Percentiles rank a stretch among this genome's conserved stretches.
phyloP scores from a whole-genome alignment of 2,329 filamentous ascomycete genomes.

The Coniella vitis region DNA sequence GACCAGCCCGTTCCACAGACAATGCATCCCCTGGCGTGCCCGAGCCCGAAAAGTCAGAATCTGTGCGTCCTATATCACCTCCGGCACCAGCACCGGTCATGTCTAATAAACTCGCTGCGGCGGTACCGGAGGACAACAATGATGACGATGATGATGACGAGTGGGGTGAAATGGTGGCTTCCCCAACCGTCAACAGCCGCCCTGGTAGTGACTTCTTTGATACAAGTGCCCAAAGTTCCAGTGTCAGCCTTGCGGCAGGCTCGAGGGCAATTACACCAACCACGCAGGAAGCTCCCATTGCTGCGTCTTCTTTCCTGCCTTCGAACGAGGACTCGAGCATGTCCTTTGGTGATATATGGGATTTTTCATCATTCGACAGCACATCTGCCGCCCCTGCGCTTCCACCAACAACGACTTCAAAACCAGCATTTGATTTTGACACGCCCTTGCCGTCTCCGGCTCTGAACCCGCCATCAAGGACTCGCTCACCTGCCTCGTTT shows the following conservation, averaged over 20 bases:
- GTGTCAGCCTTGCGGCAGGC: background rate
- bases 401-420: slow-evolving; percentile 13
- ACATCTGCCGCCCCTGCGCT: slow-evolving; percentile 2
- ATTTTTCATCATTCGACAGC: slow-evolving; percentile 15
- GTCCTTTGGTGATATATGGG: slow-evolving; percentile 5
- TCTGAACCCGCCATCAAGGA: slow-evolving; percentile 6
- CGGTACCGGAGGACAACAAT: slow-evolving; percentile 9
- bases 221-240: background rate
- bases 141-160: slow-evolving; percentile 45
- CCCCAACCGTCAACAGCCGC: slow-evolving; percentile 22
- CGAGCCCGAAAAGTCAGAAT: slow-evolving; percentile 6
- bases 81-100: background rate
- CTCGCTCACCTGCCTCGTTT: background rate
- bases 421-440: slow-evolving; percentile 14
- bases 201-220: slow-evolving; percentile 8
- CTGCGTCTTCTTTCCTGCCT: background rate
- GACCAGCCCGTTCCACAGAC: background rate
- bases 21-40: background rate
- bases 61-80: slow-evolving; percentile 4
- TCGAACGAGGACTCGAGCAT: background rate
- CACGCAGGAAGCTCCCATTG: background rate
- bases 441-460: slow-evolving; percentile 11
- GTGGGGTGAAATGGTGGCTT: slow-evolving; percentile 55
- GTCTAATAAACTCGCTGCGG: background rate
- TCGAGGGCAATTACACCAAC: background rate